Conservation (phyloP, 768 basidiomycete species). For the Amylocystis lapponica region DNA sequence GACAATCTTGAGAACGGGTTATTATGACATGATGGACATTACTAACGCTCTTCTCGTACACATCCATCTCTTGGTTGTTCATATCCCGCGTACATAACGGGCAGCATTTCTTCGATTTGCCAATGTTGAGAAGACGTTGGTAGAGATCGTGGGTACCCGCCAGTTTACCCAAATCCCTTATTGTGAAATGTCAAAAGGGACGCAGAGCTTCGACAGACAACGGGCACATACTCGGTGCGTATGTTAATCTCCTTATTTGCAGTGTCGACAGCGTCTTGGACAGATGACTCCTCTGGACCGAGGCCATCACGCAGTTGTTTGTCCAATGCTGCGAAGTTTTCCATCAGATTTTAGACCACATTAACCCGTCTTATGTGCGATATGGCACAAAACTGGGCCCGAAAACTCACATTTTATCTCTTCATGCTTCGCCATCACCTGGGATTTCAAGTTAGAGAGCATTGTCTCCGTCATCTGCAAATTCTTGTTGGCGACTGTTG, state of each 20-base stretch:
- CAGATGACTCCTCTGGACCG: constrained; percentile 22
- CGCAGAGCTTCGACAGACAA: background rate
- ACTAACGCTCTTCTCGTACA: constrained; percentile 68
- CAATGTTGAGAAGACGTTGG: constrained; percentile 46
- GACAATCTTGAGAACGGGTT: background rate
- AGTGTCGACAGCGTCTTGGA: constrained; percentile 46
- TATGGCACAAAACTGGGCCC: no score
- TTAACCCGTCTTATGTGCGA: constrained; percentile 35
- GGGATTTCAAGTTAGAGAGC: constrained; percentile 51
- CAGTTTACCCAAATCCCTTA: constrained; percentile 20
- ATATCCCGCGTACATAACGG: constrained; percentile 71
- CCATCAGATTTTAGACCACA: no score
- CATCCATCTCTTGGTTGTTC: constrained; percentile 42
- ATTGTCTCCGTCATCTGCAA: constrained; percentile 62
- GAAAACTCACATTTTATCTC: constrained; percentile 57
- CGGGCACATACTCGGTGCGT: constrained; percentile 37
- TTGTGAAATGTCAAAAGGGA: background rate
- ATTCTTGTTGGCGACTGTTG: constrained; percentile 42
- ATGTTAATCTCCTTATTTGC: constrained; percentile 38
- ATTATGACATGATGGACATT: no score
- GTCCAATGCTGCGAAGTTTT: constrained; percentile 8
- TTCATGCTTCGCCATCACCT: constrained; percentile 54
- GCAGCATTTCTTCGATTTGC: constrained; percentile 64
- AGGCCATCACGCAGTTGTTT: constrained; percentile 3
- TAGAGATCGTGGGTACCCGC: constrained; percentile 44